Evolutionary conservation across 345 rosid genomes (phyloP), one percentile per base, ranked within the genome.

Genomic region (Jatropha curcas): DNA sequence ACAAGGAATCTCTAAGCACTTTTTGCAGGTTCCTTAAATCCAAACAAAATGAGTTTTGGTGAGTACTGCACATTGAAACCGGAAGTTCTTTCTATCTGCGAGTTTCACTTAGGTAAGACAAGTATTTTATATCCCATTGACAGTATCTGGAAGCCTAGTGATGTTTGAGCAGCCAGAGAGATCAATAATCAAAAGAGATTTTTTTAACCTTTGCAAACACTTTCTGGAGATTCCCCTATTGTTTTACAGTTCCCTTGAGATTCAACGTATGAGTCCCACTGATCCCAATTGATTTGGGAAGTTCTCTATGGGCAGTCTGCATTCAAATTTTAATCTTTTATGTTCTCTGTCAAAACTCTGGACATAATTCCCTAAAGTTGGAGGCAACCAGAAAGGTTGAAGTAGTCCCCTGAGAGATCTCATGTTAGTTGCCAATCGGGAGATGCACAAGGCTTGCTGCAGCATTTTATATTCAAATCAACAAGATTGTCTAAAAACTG

Each of bases 351-450:
- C n/a, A n/a, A 7, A 65, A 17, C 31, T 71, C 53, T 30, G 45
- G 60, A 57, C 20, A 51, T n/a, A n/a, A 46, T 6, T 12, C n/a
- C 14, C 37, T 25, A 27, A 76, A 67, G 34, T 33, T 56, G 25
- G 66, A 71, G n/a, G 34, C 75, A 76, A 19, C 50, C 41, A 2
- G 55, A 25, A 34, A 75, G 74, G 62, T 33, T 34, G 17, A 75
- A n/a, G n/a, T 63, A 37, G 41, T 61, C 30, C 22, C 41, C 2
- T n/a, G n/a, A 75, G 74, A 20, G 55, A 67, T 20, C 30, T 51
- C 71, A 33, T 33, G 0, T 10, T 41, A 17, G 8, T 5, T 16
- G n/a, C 4, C 34, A 12, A 55, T 30, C 2, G 43, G 62, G 7
- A 70, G 7, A 22, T 12, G 24, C 13, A 7, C 1, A 28, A 70